These are phyloP conservation scores for Astraeus odoratus DNA, from an alignment of 768 basidiomycete genomes.

Conservation along the genomic window DNA sequence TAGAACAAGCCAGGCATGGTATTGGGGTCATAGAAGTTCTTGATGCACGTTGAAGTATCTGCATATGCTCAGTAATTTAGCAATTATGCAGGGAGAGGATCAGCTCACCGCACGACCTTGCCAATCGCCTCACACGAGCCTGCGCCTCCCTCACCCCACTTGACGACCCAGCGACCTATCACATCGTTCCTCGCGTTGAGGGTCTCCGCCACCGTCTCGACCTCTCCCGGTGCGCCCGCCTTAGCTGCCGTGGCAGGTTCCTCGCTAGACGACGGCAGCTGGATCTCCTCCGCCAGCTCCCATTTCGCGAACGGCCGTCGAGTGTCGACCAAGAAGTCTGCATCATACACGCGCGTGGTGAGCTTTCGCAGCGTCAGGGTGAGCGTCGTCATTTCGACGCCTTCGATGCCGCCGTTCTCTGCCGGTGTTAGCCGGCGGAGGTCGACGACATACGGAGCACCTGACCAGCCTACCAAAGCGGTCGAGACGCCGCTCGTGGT, in stretches of 20 bases:
- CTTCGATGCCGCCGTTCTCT: constrained; percentile 38
- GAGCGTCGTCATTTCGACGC: constrained; percentile 64
- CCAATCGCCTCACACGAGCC: constrained; percentile 63
- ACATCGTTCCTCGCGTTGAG: constrained; percentile 49
- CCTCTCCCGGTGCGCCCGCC: constrained; percentile 37
- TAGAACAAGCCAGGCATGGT: neutral
- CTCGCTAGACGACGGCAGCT: constrained; percentile 33
- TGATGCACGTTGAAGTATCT: constrained; percentile 51
- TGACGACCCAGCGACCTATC: constrained; percentile 72
- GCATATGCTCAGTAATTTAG: neutral
- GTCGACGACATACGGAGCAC: constrained; percentile 64
- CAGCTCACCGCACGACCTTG: constrained; percentile 58
- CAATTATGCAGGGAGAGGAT: too few relatives aligned
- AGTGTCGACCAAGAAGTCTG: constrained; percentile 61
- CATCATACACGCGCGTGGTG: constrained; percentile 69
- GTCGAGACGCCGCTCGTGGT: constrained; percentile 71
- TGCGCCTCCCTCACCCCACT: constrained; percentile 60
- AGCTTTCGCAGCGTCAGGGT: constrained; percentile 53
- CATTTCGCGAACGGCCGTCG: constrained; percentile 71
- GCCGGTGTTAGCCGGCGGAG: constrained; percentile 47
- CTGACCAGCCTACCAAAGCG: constrained; percentile 62
- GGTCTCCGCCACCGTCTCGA: constrained; percentile 82
- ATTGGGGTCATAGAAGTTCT: constrained; percentile 31
- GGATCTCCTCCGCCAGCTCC: constrained; percentile 58
- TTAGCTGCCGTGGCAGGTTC: constrained; percentile 26